Base-by-base conservation (phyloP, 2,329 filamentous ascomycete species). In the Ophiosphaerella korrae region DNA sequence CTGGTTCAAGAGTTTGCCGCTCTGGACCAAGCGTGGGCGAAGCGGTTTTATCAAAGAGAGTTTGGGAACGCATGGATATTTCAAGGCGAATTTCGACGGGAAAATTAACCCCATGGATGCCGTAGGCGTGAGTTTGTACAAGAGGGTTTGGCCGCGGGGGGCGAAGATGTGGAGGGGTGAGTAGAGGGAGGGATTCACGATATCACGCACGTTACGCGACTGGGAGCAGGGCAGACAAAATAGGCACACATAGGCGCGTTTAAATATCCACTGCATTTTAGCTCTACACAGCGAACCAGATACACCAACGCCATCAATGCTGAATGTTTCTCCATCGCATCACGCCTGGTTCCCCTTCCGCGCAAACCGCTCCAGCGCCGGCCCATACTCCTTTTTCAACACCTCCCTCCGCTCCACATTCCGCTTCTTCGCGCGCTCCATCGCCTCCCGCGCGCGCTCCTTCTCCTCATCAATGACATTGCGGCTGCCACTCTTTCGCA, bases 391-490 rank as follows among this genome's bases (percentile, higher is more conserved):
- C 51, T 82, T 83, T 72, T 88, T 83, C 73, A 90, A 84, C 56
- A 57, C 64, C 52, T 66, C 57, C 47, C 63, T 60, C 55, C 62
- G 64, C 43, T 66, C 58, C 70, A 87, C 53, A 44, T 63, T 68
- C 50, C 62, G 84, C 71, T 87, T 83, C 63, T 87, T 83, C 73
- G 84, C 85, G 73, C 88, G 84, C 70, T 84, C 83, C 78, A 88
- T 87, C 71, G 96, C 80, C 75, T 92, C 90, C 73, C 97, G 90
- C 41, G 92, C 88, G 70, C 88, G 87, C 74, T 96, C 76, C 70
- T 89, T 87, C 83, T 93, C 92, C 81, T 97, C 94, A 78, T 99
- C 94, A 72, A 99, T 92, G 50, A 99, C 85, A 73, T 97, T 97
- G 82, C 88, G 90, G 68, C 88, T 88, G 39, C 90, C 87, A 78